These are phyloP conservation scores for Peltaster fructicola DNA, from an alignment of 2,329 filamentous ascomycete species.

Conservation along the genomic window DNA sequence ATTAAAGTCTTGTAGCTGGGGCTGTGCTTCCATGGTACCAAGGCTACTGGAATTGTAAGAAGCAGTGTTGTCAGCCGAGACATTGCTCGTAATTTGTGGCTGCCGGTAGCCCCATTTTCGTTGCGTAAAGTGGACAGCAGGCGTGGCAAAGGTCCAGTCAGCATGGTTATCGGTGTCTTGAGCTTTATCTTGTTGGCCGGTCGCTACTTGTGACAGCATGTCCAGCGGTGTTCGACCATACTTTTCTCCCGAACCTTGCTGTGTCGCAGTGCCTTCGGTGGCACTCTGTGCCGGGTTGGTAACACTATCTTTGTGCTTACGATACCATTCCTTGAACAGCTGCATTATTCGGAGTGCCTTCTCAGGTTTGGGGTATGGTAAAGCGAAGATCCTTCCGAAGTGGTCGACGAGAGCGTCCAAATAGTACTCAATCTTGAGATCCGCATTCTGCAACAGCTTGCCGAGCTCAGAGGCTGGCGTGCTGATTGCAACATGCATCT, in stretches of 20 bases:
- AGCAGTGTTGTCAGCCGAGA: slow-evolving; percentile 1
- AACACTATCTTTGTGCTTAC: slow-evolving; percentile 17
- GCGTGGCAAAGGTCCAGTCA: slow-evolving; percentile 1
- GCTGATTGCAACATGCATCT: slow-evolving; percentile 39
- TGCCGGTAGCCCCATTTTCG: neutral
- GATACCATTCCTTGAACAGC: slow-evolving; percentile 26
- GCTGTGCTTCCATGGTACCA: slow-evolving; percentile 5
- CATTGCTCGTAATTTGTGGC: slow-evolving; percentile 1
- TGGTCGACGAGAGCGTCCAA: slow-evolving; percentile 25
- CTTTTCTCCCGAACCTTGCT: slow-evolving; percentile 3
- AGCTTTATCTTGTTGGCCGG: slow-evolving; percentile 5
- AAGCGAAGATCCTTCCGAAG: slow-evolving; percentile 2
- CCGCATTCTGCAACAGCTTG: slow-evolving; percentile 30
- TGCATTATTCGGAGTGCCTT: slow-evolving; percentile 31
- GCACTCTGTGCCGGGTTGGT: slow-evolving; percentile 8
- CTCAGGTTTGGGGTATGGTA: slow-evolving; percentile 2
- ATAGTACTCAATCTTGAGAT: slow-evolving; percentile 29
- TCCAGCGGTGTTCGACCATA: slow-evolving; percentile 6
- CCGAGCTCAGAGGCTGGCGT: slow-evolving; percentile 30
- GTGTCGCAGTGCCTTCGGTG: slow-evolving; percentile 6
- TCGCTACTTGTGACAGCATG: slow-evolving; percentile 12
- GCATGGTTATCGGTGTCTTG: slow-evolving; percentile 1
- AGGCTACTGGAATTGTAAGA: slow-evolving; percentile 1
- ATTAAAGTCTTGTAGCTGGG: slow-evolving; percentile 9
- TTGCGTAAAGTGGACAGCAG: neutral